Evolutionary conservation across 805 yeast species (phyloP), one percentile per base, ranked within the genome.

Genomic region (Soucietia sequanensis): DNA sequence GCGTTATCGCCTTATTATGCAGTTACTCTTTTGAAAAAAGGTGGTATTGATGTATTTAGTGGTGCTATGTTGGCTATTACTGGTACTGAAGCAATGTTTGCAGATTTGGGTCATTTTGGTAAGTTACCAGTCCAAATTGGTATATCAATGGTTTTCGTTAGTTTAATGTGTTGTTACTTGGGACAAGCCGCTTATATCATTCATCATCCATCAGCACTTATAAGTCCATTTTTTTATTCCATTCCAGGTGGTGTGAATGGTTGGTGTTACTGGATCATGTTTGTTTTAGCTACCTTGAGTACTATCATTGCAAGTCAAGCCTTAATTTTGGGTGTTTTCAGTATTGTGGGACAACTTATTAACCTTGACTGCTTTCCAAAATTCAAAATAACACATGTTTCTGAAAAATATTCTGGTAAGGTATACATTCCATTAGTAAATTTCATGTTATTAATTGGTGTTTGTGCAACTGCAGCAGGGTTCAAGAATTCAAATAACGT

Each of bases 81-180:
- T 0, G 84, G 84, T 21, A 62, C 75, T 4, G 84, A 78, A 43
- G 81, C 83, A 5, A 72, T 78, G 78, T 79, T 78, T 57, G 80
- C 82, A 2, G 83, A 78, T 52, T 62, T 77, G 33, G 78, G 81
- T 4, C 80, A 75, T 47, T 75, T 77, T 46, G 76, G 80, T 3
- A 60, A 62, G 17, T 42, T 60, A 4, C 72, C 82, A 1, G 62
- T 76, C 30, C 78, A 75, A 42, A 34, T 77, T 8, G 65, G 81
- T 6, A 52, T 76, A 28, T 37, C 66, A 2, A 41, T 45, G 3
- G 79, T 75, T n/a, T 77, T 73, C 43, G 76, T 81, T 11, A 61
- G 72, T 25, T 54, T 78, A 44, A 62, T 75, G 46, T 46, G 76
- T n/a, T 58, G 70, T 17, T 78, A 78, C 46, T 58, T 78, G 41